Evolutionary conservation across 129 eudicot species (phyloP).

Genomic region (Smallanthus sonchifolius): DNA sequence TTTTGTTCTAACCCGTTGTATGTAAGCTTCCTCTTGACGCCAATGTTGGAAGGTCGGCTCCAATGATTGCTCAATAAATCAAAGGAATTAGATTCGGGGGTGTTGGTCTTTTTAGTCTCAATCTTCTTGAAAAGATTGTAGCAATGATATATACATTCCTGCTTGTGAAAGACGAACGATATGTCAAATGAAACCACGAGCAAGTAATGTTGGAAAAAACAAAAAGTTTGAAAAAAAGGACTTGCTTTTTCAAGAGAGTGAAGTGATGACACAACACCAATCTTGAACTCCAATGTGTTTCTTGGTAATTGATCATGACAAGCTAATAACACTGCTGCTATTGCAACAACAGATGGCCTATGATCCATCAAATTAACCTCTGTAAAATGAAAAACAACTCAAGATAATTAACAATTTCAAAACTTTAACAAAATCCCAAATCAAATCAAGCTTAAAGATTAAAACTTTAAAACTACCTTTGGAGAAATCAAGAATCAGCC

Average conservation of each 20-base stretch:
- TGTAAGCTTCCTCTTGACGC: conserved; percentile 50
- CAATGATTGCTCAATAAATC: conserved; percentile 21
- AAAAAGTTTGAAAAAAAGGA: not conserved
- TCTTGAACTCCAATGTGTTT: conserved; percentile 47
- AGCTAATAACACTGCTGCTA: conserved; percentile 65
- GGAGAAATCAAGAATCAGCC: conserved; percentile 39
- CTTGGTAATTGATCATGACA: conserved; percentile 41
- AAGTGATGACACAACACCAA: conserved; percentile 42
- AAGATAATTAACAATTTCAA: not conserved
- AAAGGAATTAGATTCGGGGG: conserved; percentile 33
- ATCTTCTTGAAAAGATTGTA: conserved; percentile 49
- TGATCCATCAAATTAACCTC: conserved; percentile 56
- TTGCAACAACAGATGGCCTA: conserved; percentile 64
- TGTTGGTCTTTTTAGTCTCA: conserved; percentile 33
- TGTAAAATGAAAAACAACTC: conserved; percentile 27
- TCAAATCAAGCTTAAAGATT: not conserved
- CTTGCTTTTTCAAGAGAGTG: conserved; percentile 63
- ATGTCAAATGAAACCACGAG: conserved; percentile 11
- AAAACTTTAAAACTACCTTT: conserved; percentile 40
- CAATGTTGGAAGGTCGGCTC: conserved; percentile 34
- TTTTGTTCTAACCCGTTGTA: conserved; percentile 37
- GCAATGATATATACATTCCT: conserved; percentile 49
- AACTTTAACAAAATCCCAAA: not conserved
- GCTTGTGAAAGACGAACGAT: conserved; percentile 16
- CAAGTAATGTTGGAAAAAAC: not conserved